A percentile compares a stretch with the other conserved stretches of the same genome.
These are phyloP conservation scores for Saccharata proteae DNA, from an alignment of 2,329 filamentous ascomycete genomes.

Conservation along the genomic window DNA sequence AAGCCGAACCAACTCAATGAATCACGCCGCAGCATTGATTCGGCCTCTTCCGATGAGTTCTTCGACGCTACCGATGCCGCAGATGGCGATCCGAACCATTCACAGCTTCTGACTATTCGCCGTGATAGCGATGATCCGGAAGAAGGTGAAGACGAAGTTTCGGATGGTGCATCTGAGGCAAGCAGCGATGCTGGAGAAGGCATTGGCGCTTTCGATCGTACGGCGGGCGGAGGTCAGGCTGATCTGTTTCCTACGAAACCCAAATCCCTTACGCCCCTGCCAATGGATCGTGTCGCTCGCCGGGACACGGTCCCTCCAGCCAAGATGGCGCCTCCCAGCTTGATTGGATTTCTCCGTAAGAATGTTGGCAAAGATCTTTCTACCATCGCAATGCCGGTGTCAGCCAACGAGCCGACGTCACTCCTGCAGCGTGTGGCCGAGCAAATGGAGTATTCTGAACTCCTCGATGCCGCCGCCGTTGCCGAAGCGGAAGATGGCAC, in stretches of 20 bases:
- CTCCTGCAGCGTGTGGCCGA: conserved; percentile 81
- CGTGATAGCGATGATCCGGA: conserved; percentile 56
- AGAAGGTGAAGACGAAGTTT: conserved; percentile 33
- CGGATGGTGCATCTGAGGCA: conserved; percentile 48
- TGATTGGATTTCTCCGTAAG: conserved; percentile 90
- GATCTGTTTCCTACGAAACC: conserved; percentile 62
- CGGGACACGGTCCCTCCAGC: conserved; percentile 60
- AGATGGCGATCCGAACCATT: too few species aligned
- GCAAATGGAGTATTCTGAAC: conserved; percentile 76
- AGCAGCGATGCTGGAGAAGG: conserved; percentile 46
- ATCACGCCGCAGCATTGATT: conserved; percentile 64
- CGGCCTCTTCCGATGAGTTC: conserved; percentile 74
- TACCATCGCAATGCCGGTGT: conserved; percentile 95
- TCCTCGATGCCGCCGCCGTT: conserved; percentile 56
- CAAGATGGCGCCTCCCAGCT: conserved; percentile 69
- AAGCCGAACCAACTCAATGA: conserved; percentile 18
- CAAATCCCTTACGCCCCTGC: conserved; percentile 65
- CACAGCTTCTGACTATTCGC: conserved; percentile 56
- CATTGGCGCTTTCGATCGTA: conserved; percentile 26
- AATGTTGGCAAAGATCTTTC: conserved; percentile 97
- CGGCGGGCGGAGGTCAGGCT: conserved; percentile 22
- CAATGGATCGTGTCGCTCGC: conserved; percentile 56
- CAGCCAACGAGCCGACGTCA: conserved; percentile 85
- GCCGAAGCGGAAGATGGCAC: conserved; percentile 47
- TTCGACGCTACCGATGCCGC: conserved; percentile 70